Evolutionary conservation across 305 asterid genomes (phyloP).

Genomic region (Solanum aculeatissimum): DNA sequence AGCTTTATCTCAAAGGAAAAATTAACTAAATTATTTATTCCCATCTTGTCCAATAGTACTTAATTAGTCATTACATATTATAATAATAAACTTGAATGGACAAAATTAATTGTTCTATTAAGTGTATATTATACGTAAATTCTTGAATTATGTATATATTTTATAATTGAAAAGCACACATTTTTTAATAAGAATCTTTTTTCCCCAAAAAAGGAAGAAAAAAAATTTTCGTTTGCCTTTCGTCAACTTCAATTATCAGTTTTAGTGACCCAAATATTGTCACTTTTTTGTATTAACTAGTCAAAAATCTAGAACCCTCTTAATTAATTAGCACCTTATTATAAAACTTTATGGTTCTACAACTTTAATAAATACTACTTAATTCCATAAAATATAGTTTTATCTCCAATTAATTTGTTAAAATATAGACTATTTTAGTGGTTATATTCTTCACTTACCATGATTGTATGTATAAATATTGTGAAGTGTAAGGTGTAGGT

Average conservation of each 20-base stretch:
- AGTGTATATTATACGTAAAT: background rate
- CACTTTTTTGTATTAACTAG: background rate
- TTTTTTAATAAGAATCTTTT: background rate
- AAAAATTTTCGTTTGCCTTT: constrained; percentile 7
- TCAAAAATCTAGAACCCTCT: constrained; percentile 16
- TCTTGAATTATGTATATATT: background rate
- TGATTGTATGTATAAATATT: background rate
- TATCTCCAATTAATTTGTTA: background rate
- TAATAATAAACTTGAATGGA: background rate
- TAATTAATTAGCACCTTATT: background rate
- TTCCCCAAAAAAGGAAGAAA: background rate
- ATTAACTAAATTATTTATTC: background rate
- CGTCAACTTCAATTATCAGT: constrained; percentile 24
- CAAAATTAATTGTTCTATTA: background rate
- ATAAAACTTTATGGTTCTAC: constrained; percentile 9
- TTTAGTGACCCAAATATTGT: constrained; percentile 12
- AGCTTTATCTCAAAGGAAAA: background rate
- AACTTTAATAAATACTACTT: background rate
- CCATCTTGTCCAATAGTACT: background rate
- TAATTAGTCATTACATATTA: background rate
- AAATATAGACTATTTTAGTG: background rate
- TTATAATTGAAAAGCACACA: background rate
- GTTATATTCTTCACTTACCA: background rate
- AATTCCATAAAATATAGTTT: background rate
- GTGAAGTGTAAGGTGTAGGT: background rate